These are phyloP conservation scores for Chenopodium album DNA, from an alignment of 148 eudicot species.

Conservation along the genomic window DNA sequence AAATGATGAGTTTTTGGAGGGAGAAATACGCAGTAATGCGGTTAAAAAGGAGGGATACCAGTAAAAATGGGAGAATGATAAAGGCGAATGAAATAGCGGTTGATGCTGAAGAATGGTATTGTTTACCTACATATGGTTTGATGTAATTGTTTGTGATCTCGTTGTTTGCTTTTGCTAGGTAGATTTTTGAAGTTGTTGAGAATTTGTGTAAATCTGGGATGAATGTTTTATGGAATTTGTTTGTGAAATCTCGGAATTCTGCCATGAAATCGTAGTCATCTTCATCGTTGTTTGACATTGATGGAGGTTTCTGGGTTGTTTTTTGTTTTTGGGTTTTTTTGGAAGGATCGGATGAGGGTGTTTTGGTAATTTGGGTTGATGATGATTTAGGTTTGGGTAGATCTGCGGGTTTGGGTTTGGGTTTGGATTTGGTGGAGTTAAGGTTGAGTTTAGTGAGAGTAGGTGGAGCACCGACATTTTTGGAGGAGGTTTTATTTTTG, in stretches of 20 bases:
- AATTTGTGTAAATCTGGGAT: conserved; percentile 77
- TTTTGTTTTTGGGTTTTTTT: conserved; percentile 7
- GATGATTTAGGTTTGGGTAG: conserved; percentile 34
- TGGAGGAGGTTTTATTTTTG: conserved; percentile 1
- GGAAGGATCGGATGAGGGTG: neutral
- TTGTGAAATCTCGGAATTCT: conserved; percentile 66
- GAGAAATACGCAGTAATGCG: conserved; percentile 72
- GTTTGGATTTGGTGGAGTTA: conserved; percentile 34
- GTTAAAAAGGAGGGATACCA: conserved; percentile 69
- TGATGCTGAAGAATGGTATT: conserved; percentile 60
- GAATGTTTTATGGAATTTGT: conserved; percentile 70
- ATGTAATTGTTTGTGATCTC: conserved; percentile 63
- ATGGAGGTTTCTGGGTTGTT: conserved; percentile 11
- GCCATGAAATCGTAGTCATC: conserved; percentile 60
- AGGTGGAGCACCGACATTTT: conserved; percentile 17
- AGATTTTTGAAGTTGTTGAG: conserved; percentile 59
- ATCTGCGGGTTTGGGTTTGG: conserved; percentile 41
- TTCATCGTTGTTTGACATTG: conserved; percentile 28
- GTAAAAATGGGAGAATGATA: conserved; percentile 62
- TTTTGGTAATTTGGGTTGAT: conserved; percentile 8
- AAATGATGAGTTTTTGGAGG: conserved; percentile 68
- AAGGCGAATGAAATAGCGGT: conserved; percentile 54
- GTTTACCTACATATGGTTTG: conserved; percentile 72
- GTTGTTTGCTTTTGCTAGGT: conserved; percentile 57
- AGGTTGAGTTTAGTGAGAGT: conserved; percentile 40